Evolutionary conservation across 345 rosid species (phyloP).

Genomic region (Brassica juncea): DNA sequence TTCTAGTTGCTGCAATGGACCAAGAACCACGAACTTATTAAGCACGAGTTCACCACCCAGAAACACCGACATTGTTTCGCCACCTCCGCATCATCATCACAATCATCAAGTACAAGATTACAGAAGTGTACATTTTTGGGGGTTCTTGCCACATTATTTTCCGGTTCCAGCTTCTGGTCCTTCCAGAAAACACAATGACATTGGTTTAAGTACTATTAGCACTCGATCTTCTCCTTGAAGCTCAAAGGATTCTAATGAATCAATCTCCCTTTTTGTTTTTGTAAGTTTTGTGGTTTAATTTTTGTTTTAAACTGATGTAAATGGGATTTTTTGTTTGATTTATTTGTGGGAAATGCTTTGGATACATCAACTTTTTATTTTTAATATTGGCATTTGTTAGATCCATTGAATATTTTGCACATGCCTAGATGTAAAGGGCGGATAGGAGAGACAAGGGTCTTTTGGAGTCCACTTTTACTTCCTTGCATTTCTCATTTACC

Average conservation of each 20-base stretch:
- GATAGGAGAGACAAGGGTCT: background rate
- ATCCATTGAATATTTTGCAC: constrained; percentile 7
- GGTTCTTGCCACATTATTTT: constrained; percentile 73
- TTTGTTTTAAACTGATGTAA: constrained; percentile 22
- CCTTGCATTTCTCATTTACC: no score
- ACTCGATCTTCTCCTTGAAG: constrained; percentile 35
- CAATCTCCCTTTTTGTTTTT: background rate
- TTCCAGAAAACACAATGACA: constrained; percentile 67
- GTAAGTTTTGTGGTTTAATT: background rate
- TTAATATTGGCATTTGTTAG: background rate
- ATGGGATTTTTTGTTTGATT: background rate
- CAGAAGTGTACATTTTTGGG: constrained; percentile 51
- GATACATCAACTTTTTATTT: constrained; percentile 4
- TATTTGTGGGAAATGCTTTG: constrained; percentile 15
- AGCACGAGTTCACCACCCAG: constrained; percentile 25
- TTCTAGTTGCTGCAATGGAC: constrained; percentile 30
- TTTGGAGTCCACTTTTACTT: no score
- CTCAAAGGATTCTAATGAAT: constrained; percentile 3
- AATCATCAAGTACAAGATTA: constrained; percentile 23
- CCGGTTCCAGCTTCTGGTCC: constrained; percentile 91
- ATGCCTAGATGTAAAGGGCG: constrained; percentile 12
- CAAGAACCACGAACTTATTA: constrained; percentile 37
- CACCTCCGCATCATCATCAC: constrained; percentile 2
- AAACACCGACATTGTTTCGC: constrained; percentile 31
- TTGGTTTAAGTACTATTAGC: constrained; percentile 53